A percentile compares a stretch with the other conserved stretches of the same genome.
These are phyloP conservation scores for Grigorovia yakushimaensis DNA, from an alignment of 805 yeast genomes.

Conservation along the genomic window DNA sequence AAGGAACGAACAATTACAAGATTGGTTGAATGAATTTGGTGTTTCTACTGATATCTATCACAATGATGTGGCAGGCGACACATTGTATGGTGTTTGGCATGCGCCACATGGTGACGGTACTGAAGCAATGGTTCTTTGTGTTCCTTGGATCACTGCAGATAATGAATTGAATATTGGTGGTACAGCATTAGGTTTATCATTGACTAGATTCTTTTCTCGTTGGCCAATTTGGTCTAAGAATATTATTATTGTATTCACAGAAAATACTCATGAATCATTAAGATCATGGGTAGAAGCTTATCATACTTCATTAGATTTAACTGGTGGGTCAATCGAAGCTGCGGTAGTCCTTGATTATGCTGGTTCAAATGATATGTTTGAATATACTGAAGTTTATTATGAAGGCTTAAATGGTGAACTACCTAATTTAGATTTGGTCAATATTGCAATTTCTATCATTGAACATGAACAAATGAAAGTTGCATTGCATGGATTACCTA, in stretches of 20 bases:
- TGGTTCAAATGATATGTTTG: constrained; percentile 53
- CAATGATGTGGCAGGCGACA: constrained; percentile 34
- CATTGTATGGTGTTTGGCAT: constrained; percentile 72
- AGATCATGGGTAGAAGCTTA: constrained; percentile 91
- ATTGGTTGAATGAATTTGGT: constrained; percentile 67
- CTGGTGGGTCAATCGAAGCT: constrained; percentile 91
- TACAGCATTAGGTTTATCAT: constrained; percentile 55
- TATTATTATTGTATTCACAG: constrained; percentile 75
- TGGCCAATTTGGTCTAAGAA: constrained; percentile 96
- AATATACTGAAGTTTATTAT: constrained; percentile 62
- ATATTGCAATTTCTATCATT: constrained; percentile 64
- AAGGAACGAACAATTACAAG: constrained; percentile 39
- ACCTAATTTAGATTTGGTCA: constrained; percentile 85
- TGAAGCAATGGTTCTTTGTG: constrained; percentile 83
- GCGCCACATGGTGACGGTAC: constrained; percentile 96
- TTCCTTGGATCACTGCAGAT: constrained; percentile 75
- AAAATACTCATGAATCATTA: constrained; percentile 56
- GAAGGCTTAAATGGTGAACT: constrained; percentile 92
- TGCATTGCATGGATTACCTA: constrained; percentile 52
- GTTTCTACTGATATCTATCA: constrained; percentile 47
- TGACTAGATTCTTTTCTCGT: constrained; percentile 70
- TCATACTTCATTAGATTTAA: constrained; percentile 70
- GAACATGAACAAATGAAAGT: constrained; percentile 68
- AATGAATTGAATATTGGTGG: constrained; percentile 70
- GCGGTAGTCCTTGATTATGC: constrained; percentile 81